Conservation (phyloP, 768 basidiomycete genomes). For the Cystobasidium onofrii region DNA sequence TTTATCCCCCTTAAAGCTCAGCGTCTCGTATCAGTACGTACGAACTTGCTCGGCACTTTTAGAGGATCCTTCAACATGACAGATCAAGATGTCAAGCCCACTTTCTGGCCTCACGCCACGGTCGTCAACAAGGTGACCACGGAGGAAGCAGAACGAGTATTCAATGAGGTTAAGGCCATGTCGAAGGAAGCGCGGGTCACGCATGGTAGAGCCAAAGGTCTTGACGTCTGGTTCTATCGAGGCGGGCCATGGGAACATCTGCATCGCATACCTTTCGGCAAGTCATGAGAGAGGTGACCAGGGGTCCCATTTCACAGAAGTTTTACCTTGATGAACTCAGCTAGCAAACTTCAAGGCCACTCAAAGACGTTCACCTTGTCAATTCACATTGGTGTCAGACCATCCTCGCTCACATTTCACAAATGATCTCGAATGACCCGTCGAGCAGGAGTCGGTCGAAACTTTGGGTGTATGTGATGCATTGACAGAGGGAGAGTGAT, state of each 20-base stretch:
- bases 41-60: background rate
- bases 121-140: constrained; percentile 11
- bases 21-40: background rate
- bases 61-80: background rate
- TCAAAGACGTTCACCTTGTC: no score
- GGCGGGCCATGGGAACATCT: constrained; percentile 22
- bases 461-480: no score
- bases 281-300: background rate
- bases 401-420: no score
- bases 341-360: no score
- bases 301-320: no score
- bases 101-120: constrained; percentile 20
- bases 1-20: background rate
- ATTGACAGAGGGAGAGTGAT: no score
- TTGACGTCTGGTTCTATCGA: constrained; percentile 10
- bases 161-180: background rate
- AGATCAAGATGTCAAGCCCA: background rate
- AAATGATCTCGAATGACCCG: no score
- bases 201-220: background rate
- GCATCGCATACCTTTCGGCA: background rate
- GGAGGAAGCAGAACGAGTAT: background rate
- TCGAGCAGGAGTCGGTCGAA: no score
- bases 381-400: no score
- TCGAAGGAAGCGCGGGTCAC: background rate
- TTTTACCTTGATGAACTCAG: no score